Percentiles rank a stretch among this genome's conserved stretches.
Conservation (phyloP, 495 filamentous ascomycete species). For the Penicillium coprophilum region DNA sequence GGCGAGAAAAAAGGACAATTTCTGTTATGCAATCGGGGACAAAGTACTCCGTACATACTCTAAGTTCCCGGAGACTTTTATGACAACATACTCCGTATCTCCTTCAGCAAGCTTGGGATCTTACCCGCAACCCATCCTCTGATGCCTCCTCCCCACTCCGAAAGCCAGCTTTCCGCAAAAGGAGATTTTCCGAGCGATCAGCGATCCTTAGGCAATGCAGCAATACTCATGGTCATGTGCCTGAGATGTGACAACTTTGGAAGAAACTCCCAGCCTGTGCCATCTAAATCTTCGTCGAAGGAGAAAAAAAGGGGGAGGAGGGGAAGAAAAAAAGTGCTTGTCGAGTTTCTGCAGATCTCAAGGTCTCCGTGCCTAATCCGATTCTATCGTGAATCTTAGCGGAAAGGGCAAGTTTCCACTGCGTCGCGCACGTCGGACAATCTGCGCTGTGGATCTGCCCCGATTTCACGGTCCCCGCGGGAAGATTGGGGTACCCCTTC, state of each 20-base stretch:
- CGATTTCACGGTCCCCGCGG: slow-evolving; percentile 4
- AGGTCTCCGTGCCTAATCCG: slow-evolving; percentile 6
- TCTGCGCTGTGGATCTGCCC: not conserved
- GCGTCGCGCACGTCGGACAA: not conserved
- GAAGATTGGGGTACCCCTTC: slow-evolving; percentile 4
- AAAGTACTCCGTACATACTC: not conserved
- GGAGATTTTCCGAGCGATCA: slow-evolving; percentile 14
- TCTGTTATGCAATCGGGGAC: not conserved
- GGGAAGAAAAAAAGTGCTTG: not conserved
- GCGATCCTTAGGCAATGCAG: not conserved
- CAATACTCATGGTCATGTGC: not conserved
- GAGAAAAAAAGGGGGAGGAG: not conserved
- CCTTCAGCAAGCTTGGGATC: not conserved
- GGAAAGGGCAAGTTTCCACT: slow-evolving; percentile 14
- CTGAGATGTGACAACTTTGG: slow-evolving; percentile 2
- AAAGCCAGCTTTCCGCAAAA: slow-evolving; percentile 1
- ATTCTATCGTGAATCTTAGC: not conserved
- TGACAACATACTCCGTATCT: not conserved
- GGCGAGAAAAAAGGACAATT: not conserved
- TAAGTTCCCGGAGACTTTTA: not conserved
- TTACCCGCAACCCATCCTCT: not conserved
- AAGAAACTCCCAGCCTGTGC: not conserved
- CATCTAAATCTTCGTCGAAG: slow-evolving; percentile 8
- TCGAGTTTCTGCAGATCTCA: slow-evolving; percentile 14
- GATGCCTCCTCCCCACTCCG: slow-evolving; percentile 5